A percentile compares a stretch with the other conserved stretches of the same genome.
phyloP scores from a whole-genome alignment of 2,329 filamentous ascomycete genomes.

The Penicillium sp. region DNA sequence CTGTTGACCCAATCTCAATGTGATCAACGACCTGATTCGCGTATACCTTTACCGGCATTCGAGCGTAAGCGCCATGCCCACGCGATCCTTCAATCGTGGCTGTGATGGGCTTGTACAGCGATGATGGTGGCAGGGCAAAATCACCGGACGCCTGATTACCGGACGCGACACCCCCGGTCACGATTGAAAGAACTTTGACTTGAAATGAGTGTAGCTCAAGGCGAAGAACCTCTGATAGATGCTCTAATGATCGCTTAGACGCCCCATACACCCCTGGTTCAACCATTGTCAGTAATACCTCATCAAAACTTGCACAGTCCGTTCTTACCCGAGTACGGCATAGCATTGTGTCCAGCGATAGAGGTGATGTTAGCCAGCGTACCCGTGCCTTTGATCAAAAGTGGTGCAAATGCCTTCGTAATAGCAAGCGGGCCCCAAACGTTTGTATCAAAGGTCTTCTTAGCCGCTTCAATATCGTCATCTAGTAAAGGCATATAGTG shows the following conservation, averaged over 20 bases:
- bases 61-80: constrained; percentile 7
- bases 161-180: constrained; percentile 18
- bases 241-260: constrained; percentile 24
- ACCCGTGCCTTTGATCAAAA: constrained; percentile 20
- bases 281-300: neutral
- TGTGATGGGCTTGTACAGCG: constrained; percentile 23
- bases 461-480: constrained; percentile 31
- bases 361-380: constrained; percentile 2
- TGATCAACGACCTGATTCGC: constrained; percentile 7
- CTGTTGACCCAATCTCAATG: constrained; percentile 1
- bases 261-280: constrained; percentile 16
- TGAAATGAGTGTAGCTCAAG: constrained; percentile 24
- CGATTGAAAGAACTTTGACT: constrained; percentile 11
- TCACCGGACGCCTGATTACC: constrained; percentile 14
- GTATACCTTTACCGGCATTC: constrained; percentile 11
- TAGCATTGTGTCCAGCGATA: neutral
- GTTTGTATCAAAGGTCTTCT: constrained; percentile 20
- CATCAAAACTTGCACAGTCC: constrained; percentile 1
- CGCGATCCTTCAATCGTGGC: neutral
- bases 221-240: constrained; percentile 24
- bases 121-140: constrained; percentile 16
- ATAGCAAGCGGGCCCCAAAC: constrained; percentile 17
- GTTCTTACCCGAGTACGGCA: constrained; percentile 22
- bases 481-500: constrained; percentile 41
- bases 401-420: constrained; percentile 25